Conservation (phyloP, 2,329 filamentous ascomycete genomes). For the Fusarium sp. region DNA sequence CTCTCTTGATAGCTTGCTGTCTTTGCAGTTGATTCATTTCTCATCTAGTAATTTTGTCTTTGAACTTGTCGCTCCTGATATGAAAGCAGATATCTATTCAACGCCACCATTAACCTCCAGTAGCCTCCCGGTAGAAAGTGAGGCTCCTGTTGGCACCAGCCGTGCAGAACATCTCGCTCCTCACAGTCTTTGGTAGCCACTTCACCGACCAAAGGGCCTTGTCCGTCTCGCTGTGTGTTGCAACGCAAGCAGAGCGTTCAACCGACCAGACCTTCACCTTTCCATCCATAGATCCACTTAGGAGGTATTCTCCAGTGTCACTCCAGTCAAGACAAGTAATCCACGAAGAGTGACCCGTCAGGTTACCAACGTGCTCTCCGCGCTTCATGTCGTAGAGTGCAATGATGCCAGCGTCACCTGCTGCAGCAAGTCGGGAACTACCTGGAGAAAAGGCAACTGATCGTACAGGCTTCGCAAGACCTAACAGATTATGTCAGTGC, state of each 20-base stretch:
- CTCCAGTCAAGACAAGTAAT: constrained; percentile 94
- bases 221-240: constrained; percentile 92
- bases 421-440: constrained; percentile 85
- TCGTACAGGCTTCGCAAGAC: constrained; percentile 87
- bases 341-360: constrained; percentile 85
- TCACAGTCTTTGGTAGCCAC: constrained; percentile 80
- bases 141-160: constrained; percentile 81
- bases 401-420: constrained; percentile 88
- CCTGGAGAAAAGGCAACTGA: constrained; percentile 88
- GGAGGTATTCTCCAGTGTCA: constrained; percentile 87
- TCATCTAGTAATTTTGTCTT: not conserved
- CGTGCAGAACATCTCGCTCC: constrained; percentile 79
- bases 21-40: not conserved
- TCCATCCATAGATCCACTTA: constrained; percentile 90
- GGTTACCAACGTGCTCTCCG: constrained; percentile 90
- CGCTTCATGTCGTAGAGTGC: constrained; percentile 92
- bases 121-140: constrained; percentile 87
- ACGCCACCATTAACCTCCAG: constrained; percentile 31
- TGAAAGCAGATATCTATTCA: not conserved
- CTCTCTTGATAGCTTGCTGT: not conserved
- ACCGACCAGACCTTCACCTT: constrained; percentile 97
- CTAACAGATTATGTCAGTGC: constrained; percentile 54
- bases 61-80: not conserved
- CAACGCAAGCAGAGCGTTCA: constrained; percentile 84
- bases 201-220: constrained; percentile 85